Evolutionary conservation across 169 alveolate genomes (phyloP).

Genomic region (Cryptosporidium ubiquitum): DNA sequence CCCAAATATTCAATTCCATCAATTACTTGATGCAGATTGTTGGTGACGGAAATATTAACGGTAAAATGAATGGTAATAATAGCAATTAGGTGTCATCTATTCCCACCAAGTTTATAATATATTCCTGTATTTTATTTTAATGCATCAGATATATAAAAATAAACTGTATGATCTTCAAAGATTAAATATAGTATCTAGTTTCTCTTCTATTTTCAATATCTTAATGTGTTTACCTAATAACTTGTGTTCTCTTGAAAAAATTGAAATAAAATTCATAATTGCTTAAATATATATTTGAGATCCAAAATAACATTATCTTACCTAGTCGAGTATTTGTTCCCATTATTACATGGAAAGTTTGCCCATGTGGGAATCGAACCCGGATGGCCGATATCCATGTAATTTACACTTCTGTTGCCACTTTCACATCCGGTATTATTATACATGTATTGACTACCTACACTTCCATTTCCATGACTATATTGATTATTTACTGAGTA

Average conservation of each 20-base stretch:
- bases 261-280: background rate
- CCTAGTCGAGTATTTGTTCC: background rate
- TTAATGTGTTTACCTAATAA: background rate
- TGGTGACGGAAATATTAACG: background rate
- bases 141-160: background rate
- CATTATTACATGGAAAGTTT: background rate
- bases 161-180: background rate
- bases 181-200: too few species aligned
- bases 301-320: background rate
- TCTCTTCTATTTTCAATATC: background rate
- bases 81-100: background rate
- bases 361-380: background rate
- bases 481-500: background rate
- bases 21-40: constrained; percentile 43
- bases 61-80: background rate
- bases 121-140: background rate
- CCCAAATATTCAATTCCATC: constrained; percentile 34
- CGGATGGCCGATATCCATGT: background rate
- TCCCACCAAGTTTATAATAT: background rate
- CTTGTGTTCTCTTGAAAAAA: background rate
- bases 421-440: background rate
- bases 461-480: background rate
- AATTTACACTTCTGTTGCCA: background rate
- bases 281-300: background rate
- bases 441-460: background rate